These are phyloP conservation scores for Uronychia setigera DNA, from an alignment of 73 alveolate genomes.

Conservation along the genomic window DNA sequence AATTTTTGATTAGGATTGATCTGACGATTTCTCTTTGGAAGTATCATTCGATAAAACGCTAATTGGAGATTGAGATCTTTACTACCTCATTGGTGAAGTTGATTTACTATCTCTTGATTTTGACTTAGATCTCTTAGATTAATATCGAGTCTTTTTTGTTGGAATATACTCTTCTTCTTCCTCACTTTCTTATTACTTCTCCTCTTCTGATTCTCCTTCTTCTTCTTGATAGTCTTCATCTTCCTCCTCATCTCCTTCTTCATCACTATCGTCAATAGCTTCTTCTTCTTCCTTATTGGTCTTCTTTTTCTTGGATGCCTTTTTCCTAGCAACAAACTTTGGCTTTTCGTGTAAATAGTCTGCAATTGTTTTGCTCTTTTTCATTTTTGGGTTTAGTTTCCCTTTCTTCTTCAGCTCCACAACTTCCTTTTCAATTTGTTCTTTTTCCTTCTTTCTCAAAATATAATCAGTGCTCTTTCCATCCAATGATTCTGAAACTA, in stretches of 20 bases:
- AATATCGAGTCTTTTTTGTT: too few species aligned
- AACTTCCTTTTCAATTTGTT: slow-evolving; percentile 37
- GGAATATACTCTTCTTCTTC: not conserved
- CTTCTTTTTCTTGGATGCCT: not conserved
- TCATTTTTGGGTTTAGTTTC: slow-evolving; percentile 23
- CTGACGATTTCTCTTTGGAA: too few species aligned
- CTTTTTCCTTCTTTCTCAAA: slow-evolving; percentile 29
- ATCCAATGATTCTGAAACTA: slow-evolving; percentile 83
- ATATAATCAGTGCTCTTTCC: slow-evolving; percentile 24
- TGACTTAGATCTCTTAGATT: too few species aligned
- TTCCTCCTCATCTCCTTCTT: not conserved
- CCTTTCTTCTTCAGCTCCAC: slow-evolving; percentile 54
- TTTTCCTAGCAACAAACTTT: not conserved
- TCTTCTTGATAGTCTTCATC: slow-evolving; percentile 5
- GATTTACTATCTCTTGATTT: too few species aligned
- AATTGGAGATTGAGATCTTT: too few species aligned
- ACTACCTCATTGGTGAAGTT: too few species aligned
- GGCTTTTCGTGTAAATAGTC: not conserved
- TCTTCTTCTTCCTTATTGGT: too few species aligned
- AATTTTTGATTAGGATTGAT: too few species aligned
- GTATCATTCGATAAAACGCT: too few species aligned
- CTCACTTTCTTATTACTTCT: not conserved
- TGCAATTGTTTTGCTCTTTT: not conserved
- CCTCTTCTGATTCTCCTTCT: slow-evolving; percentile 21
- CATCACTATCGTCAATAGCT: not conserved